phyloP scores from a whole-genome alignment of 441 rosid genomes.

The Corymbia calophylla region DNA sequence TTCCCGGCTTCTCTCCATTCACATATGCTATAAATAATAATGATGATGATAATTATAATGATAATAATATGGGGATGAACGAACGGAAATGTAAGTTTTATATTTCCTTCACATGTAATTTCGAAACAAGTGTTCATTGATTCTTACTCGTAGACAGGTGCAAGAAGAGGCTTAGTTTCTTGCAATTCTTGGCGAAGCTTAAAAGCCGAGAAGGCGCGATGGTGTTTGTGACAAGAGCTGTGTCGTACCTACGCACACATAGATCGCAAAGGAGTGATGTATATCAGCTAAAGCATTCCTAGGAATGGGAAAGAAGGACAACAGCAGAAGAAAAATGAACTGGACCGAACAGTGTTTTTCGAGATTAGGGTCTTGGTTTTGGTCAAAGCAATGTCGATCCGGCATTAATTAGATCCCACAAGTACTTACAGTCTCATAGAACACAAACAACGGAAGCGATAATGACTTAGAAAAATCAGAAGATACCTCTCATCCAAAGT shows the following conservation, averaged over 20 bases:
- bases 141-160: background rate
- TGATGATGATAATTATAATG: background rate
- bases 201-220: background rate
- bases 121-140: background rate
- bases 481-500: constrained; percentile 21
- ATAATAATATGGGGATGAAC: background rate
- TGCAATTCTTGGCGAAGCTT: background rate
- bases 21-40: background rate
- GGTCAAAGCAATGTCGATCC: background rate
- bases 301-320: background rate
- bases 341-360: background rate
- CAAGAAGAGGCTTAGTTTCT: background rate
- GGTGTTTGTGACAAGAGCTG: background rate
- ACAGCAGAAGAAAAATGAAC: background rate
- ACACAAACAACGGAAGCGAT: background rate
- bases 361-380: background rate
- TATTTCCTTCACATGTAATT: background rate
- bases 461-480: background rate
- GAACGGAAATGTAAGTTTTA: background rate
- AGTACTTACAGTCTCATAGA: background rate
- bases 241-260: background rate
- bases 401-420: background rate
- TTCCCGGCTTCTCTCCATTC: constrained; percentile 24
- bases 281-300: background rate
- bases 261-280: background rate